Evolutionary conservation across 345 rosid species (phyloP), one percentile per base, ranked within the genome.

Genomic region (Gossypium arboreum): DNA sequence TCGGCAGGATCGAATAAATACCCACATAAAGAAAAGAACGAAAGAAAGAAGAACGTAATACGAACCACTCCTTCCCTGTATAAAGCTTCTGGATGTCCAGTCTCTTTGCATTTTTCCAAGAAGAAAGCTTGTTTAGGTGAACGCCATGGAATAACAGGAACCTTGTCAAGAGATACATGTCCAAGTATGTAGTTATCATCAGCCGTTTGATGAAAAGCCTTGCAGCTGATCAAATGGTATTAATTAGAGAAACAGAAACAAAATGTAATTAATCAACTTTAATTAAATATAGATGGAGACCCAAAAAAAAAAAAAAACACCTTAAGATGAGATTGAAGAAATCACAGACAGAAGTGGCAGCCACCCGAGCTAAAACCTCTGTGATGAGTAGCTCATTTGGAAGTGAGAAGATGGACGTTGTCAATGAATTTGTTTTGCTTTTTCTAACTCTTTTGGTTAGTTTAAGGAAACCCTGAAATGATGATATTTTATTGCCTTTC

Each of bases 31-130:
- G 6, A 15, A 9, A 25, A 50, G 24, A 58, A 27, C 3, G 3
- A 25, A 1, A 24, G 7, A 59, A 55, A 55, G 18, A 3, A 54
- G 4, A 55, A 3, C 9, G 12, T 20, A 18, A 56, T 56, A 29
- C 56, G 18, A 57, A 69, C 81, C 78, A 74, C 67, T 62, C 78
- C 81, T 74, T 79, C 58, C 58, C 63, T 69, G 12, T 66, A 79
- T 10, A 79, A 63, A 13, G 75, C 78, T 66, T 79, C 79, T 55
- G 79, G 69, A 34, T 79, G 72, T 57, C 76, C 79, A 55, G 75
- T 71, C 59, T 47, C 12, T 20, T 48, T 75, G 73, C 76, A 75
- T 52, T 51, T 57, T 0, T 64, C 51, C 12, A 71, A n/a, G 56
- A 79, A 71, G 25, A 29, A 22, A 24, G 65, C 22, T 44, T 56